Evolutionary conservation across 345 rosid genomes (phyloP), one percentile per base, ranked within the genome.

Genomic region (Eutrema heterophyllum): DNA sequence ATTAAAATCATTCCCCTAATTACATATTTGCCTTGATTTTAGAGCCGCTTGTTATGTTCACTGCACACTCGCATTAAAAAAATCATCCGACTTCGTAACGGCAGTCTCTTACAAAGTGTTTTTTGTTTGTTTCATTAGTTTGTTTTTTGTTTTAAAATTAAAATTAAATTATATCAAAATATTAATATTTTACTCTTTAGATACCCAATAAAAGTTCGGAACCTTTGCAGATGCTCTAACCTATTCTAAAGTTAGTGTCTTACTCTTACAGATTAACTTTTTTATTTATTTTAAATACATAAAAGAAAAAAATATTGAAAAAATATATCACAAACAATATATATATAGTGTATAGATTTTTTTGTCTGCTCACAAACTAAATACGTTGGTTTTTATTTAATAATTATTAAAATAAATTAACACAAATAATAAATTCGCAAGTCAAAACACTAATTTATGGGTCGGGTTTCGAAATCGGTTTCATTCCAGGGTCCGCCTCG

Each of bases 401-500:
- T 11, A 43, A 0, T 30, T 52, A 27, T 43, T 9, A 46, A 39
- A 60, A 38, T 30, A 51, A 12, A 38, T 27, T 12, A 50, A 68
- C 4, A 2, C 16, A 53, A n/a, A 26, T 7, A 36, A n/a, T 11
- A 33, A 51, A 5, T 57, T 27, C 18, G 10, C 21, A 45, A 9
- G 36, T 70, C 38, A 46, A 45, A 27, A 60, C 12, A 21, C 13
- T 44, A 43, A 18, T 16, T 53, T 26, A n/a, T n/a, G 24, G 24
- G 24, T 21, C 24, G 1, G 1, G 24, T 21, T 21, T 21, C 1
- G 24, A 21, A 21, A 21, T 21, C 24, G 24, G 24, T 21, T 21
- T 21, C 24, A 21, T 21, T 21, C 24, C 24, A 21, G 24, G 1
- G 24, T 93, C 82, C 90, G 86, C 1, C 67, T 94, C 73, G 96